These are phyloP conservation scores for Dactylellina haptotyla DNA, from an alignment of 2,329 filamentous ascomycete species.

Conservation along the genomic window DNA sequence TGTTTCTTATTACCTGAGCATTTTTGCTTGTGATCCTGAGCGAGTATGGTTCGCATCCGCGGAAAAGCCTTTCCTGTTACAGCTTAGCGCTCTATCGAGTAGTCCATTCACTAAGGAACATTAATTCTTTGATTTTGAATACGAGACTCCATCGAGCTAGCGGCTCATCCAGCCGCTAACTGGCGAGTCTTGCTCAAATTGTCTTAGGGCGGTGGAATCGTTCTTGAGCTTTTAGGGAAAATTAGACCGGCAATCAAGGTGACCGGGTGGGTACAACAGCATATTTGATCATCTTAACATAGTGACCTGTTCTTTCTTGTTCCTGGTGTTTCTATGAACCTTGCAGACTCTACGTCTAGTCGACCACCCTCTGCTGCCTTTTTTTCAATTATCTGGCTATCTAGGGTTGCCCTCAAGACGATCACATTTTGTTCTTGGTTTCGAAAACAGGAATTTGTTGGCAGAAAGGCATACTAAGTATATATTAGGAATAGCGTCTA, in stretches of 20 bases:
- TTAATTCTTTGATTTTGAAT: constrained; percentile 18
- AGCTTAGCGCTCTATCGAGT: constrained; percentile 29
- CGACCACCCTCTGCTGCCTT: constrained; percentile 14
- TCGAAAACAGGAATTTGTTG: constrained; percentile 1
- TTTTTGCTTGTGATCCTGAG: background rate
- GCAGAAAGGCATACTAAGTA: constrained; percentile 9
- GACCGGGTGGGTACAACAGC: constrained; percentile 11
- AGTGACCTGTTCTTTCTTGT: background rate
- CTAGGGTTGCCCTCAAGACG: constrained; percentile 1
- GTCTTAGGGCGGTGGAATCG: constrained; percentile 3
- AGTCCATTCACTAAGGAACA: background rate
- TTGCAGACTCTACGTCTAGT: constrained; percentile 4
- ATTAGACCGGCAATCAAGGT: constrained; percentile 8
- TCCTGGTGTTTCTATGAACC: constrained; percentile 2
- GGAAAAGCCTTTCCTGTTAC: constrained; percentile 17
- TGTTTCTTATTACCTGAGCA: constrained; percentile 16
- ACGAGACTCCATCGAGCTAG: constrained; percentile 29
- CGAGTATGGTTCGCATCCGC: constrained; percentile 25
- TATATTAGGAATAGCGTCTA: constrained; percentile 21
- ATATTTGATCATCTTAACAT: constrained; percentile 17
- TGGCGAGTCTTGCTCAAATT: constrained; percentile 5
- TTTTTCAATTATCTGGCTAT: constrained; percentile 4
- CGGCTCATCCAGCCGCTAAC: constrained; percentile 35
- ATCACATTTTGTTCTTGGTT: constrained; percentile 2
- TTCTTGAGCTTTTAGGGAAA: constrained; percentile 6